Evolutionary conservation across 805 yeast species (phyloP).

Genomic region (Lipomyces orientalis): DNA sequence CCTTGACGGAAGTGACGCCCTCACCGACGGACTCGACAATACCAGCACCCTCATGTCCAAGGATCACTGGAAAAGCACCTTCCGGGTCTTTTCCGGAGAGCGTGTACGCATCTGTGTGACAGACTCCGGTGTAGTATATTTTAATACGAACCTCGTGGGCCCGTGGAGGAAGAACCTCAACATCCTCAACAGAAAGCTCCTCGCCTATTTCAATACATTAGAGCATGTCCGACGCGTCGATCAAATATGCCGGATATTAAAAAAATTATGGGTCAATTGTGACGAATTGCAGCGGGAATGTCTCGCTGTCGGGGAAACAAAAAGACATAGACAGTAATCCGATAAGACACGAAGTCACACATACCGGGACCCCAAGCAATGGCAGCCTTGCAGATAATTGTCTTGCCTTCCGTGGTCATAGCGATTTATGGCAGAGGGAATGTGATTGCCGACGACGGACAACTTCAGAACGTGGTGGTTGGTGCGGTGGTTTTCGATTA

Average conservation of each 20-base stretch:
- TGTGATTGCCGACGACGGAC: too few relatives aligned
- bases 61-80: slow-evolving; percentile 87
- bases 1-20: slow-evolving; percentile 87
- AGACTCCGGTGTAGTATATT: slow-evolving; percentile 86
- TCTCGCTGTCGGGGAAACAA: background rate
- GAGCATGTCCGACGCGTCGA: too few relatives aligned
- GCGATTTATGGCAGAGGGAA: background rate
- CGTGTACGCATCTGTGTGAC: slow-evolving; percentile 98
- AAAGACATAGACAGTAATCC: too few relatives aligned
- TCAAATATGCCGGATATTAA: too few relatives aligned
- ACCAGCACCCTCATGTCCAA: slow-evolving; percentile 99
- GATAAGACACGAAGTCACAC: slow-evolving; percentile 31
- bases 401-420: slow-evolving; percentile 45
- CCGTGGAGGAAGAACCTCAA: slow-evolving; percentile 90
- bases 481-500: too few relatives aligned
- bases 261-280: too few relatives aligned
- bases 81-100: slow-evolving; percentile 94
- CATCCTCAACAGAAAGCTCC: slow-evolving; percentile 79
- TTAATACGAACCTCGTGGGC: slow-evolving; percentile 97
- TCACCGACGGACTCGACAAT: slow-evolving; percentile 93
- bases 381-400: slow-evolving; percentile 89
- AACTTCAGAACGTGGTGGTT: too few relatives aligned
- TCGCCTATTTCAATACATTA: slow-evolving; percentile 27
- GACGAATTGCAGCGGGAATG: background rate
- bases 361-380: slow-evolving; percentile 96